phyloP scores from a whole-genome alignment of 2,329 filamentous ascomycete species.

The Paecilomyces sp. region DNA sequence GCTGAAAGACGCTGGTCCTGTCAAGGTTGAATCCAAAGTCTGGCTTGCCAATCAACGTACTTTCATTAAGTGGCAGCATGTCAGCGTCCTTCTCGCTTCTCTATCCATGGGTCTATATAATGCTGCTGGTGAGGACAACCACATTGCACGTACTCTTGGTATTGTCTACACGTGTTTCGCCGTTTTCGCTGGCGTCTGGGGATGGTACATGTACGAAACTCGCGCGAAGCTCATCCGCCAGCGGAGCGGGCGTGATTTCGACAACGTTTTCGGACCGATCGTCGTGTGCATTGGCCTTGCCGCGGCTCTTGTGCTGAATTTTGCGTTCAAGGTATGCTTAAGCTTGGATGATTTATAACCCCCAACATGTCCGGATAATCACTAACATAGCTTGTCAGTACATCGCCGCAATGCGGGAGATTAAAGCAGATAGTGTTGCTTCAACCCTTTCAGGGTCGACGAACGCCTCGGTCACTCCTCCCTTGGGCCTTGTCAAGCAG shows the following conservation, averaged over 20 bases:
- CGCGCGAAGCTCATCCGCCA: constrained; percentile 72
- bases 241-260: constrained; percentile 86
- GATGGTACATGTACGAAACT: constrained; percentile 72
- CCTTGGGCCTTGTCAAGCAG: constrained; percentile 13
- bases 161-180: constrained; percentile 76
- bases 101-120: constrained; percentile 82
- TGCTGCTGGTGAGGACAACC: constrained; percentile 67
- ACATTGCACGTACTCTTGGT: constrained; percentile 71
- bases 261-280: constrained; percentile 78
- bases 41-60: constrained; percentile 98
- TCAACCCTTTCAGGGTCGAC: constrained; percentile 1
- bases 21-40: constrained; percentile 94
- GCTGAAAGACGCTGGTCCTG: constrained; percentile 89
- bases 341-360: not conserved
- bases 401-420: constrained; percentile 10
- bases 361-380: not conserved
- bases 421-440: not conserved
- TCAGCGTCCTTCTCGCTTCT: constrained; percentile 77
- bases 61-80: constrained; percentile 98
- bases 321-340: constrained; percentile 61
- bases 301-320: constrained; percentile 75
- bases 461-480: constrained; percentile 9
- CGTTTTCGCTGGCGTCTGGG: constrained; percentile 78
- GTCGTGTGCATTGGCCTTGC: constrained; percentile 75
- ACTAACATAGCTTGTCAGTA: constrained; percentile 19